Conservation (phyloP, 2,329 filamentous ascomycete species). For the Pseudogymnoascus sp. region DNA sequence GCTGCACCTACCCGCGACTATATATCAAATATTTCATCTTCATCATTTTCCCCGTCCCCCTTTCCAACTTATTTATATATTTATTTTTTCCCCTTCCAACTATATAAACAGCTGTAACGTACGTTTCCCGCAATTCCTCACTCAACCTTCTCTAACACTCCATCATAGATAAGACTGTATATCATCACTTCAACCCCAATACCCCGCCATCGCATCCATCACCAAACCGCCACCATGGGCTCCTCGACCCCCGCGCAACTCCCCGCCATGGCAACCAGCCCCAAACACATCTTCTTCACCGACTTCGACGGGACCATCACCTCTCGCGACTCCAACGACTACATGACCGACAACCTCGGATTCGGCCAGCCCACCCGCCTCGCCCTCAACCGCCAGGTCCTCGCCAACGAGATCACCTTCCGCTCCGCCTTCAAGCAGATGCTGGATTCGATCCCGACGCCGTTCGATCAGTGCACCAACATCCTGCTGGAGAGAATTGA, state of each 20-base stretch:
- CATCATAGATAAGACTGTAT: background rate
- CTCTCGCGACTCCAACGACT: constrained; percentile 57
- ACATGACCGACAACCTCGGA: constrained; percentile 84
- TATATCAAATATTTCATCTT: constrained; percentile 5
- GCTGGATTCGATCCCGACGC: constrained; percentile 77
- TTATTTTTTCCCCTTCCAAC: background rate
- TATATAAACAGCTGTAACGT: background rate
- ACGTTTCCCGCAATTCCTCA: background rate
- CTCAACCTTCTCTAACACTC: background rate
- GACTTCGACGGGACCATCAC: constrained; percentile 98
- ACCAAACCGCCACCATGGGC: constrained; percentile 20
- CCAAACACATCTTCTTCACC: constrained; percentile 95
- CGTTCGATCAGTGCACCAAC: constrained; percentile 75
- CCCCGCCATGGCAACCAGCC: constrained; percentile 58
- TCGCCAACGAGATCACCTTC: constrained; percentile 65
- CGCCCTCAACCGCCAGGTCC: constrained; percentile 68
- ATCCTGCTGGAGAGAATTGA: constrained; percentile 75
- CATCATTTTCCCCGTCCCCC: background rate
- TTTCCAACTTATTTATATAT: background rate
- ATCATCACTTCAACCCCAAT: background rate
- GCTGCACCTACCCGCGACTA: background rate
- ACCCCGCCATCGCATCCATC: constrained; percentile 3
- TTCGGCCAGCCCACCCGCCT: constrained; percentile 67
- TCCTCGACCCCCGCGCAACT: constrained; percentile 33
- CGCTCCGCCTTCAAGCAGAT: constrained; percentile 83